Base-by-base conservation (phyloP, 768 basidiomycete species). In the Amanita pseudoporphyria region DNA sequence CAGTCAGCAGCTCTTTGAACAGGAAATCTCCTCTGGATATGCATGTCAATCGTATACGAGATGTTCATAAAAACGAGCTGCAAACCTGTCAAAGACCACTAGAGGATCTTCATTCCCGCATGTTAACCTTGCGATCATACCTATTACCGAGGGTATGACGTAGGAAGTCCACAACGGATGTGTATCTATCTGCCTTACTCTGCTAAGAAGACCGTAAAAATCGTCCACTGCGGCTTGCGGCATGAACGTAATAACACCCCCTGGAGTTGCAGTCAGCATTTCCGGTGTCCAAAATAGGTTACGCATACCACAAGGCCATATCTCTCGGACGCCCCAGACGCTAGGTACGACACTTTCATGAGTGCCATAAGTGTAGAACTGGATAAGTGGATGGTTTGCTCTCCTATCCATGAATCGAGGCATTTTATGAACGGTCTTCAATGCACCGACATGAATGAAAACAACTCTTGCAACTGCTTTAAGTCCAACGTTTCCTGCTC, bases 91-190 rank as follows among this genome's bases (percentile, higher is more conserved):
- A 45, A 70, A 70, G 10, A 65, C 53, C 9, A 54, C 56, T 13
- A 76, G 36, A 5, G 76, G 72, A 53, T 79, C 72, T 14, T 64
- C 60, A 18, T 61, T 59, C 10, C 59, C 54, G 33, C 66, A 71
- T 33, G 62, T 62, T 16, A 71, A 33, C 49, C 66, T 72, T 32
- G 71, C 71, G 1, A 73, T 70, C 60, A 79, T 65, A 47, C 81
- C 84, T 24, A 90, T 63, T 14, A 77, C 78, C 47, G 74, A 70
- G 6, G 87, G 85, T 6, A 81, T 58, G 19, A 90, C 67, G 58
- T 82, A 88, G 47, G 78, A 78, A 9, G 67, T 66, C 85, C 86
- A 90, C 14, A 82, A 58, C 19, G 79, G 81, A 57, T 88, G 85
- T 35, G 73, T 67, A 48, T 68, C 62, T 12, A 84, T 62, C 56